Percentiles rank a stretch among this genome's conserved stretches.
phyloP scores from a whole-genome alignment of 805 yeast species.

The Candida qinlingensis region DNA sequence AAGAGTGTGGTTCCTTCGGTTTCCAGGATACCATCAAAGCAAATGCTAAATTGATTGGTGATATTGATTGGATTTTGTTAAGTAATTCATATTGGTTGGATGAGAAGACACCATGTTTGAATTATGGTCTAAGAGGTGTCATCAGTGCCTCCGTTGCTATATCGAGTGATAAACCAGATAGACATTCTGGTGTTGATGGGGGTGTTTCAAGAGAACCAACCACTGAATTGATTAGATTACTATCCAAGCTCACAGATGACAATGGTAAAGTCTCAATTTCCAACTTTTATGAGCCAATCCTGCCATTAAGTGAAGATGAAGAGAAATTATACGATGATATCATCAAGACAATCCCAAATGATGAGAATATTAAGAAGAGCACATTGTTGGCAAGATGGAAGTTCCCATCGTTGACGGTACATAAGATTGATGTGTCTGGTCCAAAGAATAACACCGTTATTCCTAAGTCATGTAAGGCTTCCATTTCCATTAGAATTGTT shows the following conservation, averaged over 20 bases:
- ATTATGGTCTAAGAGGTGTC: slow-evolving; percentile 92
- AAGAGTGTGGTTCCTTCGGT: slow-evolving; percentile 88
- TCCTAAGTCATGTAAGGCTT: slow-evolving; percentile 73
- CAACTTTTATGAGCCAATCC: slow-evolving; percentile 63
- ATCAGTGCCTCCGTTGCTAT: slow-evolving; percentile 73
- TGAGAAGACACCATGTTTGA: slow-evolving; percentile 81
- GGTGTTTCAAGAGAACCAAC: slow-evolving; percentile 88
- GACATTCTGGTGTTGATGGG: slow-evolving; percentile 97
- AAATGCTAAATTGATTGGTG: slow-evolving; percentile 51
- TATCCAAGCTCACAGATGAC: slow-evolving; percentile 57
- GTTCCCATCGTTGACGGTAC: slow-evolving; percentile 82
- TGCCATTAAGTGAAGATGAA: slow-evolving; percentile 54
- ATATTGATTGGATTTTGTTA: slow-evolving; percentile 82
- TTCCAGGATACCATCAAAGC: slow-evolving; percentile 61
- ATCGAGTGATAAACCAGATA: slow-evolving; percentile 70
- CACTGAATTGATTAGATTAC: slow-evolving; percentile 69
- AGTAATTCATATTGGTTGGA: slow-evolving; percentile 95
- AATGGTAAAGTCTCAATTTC: slow-evolving; percentile 58
- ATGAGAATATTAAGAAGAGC: slow-evolving; percentile 31
- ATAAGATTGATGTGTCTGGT: slow-evolving; percentile 80
- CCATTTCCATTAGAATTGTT: slow-evolving; percentile 78
- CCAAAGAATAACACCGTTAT: slow-evolving; percentile 88
- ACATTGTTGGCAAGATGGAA: slow-evolving; percentile 81
- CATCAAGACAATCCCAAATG: slow-evolving; percentile 30
- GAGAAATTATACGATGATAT: slow-evolving; percentile 57